Evolutionary conservation across 1,284 basidiomycete genomes (phyloP).

Genomic region (Cronartium ribicola): DNA sequence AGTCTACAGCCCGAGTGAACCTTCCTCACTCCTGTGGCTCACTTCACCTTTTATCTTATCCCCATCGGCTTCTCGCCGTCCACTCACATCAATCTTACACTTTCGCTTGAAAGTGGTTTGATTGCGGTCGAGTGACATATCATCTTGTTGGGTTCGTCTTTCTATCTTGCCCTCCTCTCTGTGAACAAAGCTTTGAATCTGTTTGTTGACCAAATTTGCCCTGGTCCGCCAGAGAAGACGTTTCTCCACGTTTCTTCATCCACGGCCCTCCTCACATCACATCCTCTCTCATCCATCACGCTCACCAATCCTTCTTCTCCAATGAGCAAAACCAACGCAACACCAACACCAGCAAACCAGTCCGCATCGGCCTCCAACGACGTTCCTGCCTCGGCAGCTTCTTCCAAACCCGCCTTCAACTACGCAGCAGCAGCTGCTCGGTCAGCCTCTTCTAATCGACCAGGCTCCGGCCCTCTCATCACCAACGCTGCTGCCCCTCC

Average conservation of each 20-base stretch:
- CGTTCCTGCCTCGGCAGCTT: constrained; percentile 23
- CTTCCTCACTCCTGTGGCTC: no score
- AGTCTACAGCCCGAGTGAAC: no score
- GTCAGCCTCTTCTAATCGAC: constrained; percentile 16
- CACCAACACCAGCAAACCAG: constrained; percentile 38
- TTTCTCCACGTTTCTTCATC: constrained; percentile 10
- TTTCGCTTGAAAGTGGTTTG: no score
- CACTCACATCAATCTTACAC: no score
- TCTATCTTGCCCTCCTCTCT: no score
- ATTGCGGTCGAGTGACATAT: no score
- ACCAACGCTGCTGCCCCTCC: neutral
- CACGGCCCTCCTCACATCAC: neutral
- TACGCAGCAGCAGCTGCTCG: constrained; percentile 41
- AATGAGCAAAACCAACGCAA: constrained; percentile 43
- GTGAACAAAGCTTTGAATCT: no score
- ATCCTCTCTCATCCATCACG: neutral
- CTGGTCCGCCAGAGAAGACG: no score
- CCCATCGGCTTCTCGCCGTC: no score
- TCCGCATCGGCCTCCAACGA: constrained; percentile 38
- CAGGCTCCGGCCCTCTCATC: constrained; percentile 4
- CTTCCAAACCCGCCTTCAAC: constrained; percentile 38
- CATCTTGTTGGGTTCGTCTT: no score
- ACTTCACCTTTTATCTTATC: no score
- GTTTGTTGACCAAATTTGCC: no score
- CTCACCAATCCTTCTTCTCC: constrained; percentile 30